These are phyloP conservation scores for Hanseniaspora uvarum DNA, from an alignment of 1,139 yeast genomes.

Conservation along the genomic window DNA sequence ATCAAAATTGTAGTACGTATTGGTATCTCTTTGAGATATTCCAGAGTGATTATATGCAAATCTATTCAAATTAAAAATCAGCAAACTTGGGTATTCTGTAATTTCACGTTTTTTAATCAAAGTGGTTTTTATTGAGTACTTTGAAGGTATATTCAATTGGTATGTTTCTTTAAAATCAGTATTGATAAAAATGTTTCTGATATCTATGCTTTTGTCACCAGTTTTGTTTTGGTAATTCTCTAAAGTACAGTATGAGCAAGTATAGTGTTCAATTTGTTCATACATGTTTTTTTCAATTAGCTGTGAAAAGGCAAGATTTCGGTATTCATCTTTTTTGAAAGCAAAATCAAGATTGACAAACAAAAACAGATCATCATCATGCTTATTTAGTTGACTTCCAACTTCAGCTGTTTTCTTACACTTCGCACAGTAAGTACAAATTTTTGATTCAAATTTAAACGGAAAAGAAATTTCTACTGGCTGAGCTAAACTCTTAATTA, in stretches of 20 bases:
- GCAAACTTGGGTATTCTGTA: neutral
- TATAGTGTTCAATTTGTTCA: slow-evolving; percentile 6
- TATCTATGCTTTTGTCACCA: no score
- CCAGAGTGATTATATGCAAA: slow-evolving; percentile 3
- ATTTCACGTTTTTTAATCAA: slow-evolving; percentile 1
- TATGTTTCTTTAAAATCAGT: neutral
- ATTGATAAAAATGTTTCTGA: neutral
- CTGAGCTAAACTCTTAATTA: neutral
- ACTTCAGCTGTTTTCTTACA: neutral
- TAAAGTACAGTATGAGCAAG: slow-evolving; percentile 6
- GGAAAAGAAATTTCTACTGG: neutral
- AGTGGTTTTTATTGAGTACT: neutral
- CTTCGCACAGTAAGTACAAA: neutral
- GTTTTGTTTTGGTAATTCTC: neutral
- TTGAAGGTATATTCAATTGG: neutral
- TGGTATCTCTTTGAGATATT: neutral
- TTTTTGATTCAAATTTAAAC: neutral
- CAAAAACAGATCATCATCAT: neutral
- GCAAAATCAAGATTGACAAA: neutral
- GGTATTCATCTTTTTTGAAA: neutral
- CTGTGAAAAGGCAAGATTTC: neutral
- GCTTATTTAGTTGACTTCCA: neutral
- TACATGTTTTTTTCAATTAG: neutral
- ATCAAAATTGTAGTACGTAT: neutral
- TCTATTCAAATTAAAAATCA: neutral